These are phyloP conservation scores for Beauveria pseudobassiana DNA, from an alignment of 2,329 filamentous ascomycete genomes.

Conservation along the genomic window DNA sequence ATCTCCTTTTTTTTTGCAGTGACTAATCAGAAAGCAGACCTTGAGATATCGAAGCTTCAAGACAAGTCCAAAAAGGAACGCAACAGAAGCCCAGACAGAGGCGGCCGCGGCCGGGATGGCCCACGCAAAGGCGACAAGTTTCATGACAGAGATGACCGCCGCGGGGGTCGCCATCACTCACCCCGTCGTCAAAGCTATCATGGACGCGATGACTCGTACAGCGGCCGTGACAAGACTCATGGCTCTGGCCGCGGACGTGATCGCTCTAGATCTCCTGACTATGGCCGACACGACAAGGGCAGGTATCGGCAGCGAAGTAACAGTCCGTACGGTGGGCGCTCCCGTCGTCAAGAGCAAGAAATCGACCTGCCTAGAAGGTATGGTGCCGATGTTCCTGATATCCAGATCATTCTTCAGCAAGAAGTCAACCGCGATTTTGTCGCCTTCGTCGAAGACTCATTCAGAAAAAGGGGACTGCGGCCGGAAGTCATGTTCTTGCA, in stretches of 20 bases:
- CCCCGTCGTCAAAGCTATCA: conserved; percentile 50
- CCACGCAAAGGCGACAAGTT: conserved; percentile 30
- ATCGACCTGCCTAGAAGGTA: conserved; percentile 67
- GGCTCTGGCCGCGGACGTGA: conserved; percentile 42
- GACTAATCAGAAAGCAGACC: conserved; percentile 48
- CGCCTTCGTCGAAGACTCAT: conserved; percentile 70
- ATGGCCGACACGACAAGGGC: conserved; percentile 35
- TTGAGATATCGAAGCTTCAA: conserved; percentile 84
- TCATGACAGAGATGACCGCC: conserved; percentile 53
- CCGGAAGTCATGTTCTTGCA: conserved; percentile 75
- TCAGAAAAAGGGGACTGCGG: conserved; percentile 62
- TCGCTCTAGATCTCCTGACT: conserved; percentile 60
- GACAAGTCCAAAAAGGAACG: conserved; percentile 61
- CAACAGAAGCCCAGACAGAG: conserved; percentile 51
- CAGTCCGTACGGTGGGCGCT: conserved; percentile 47
- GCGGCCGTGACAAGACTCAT: conserved; percentile 38
- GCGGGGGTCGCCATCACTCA: conserved; percentile 52
- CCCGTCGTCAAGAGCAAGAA: conserved; percentile 42
- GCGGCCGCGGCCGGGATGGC: conserved; percentile 33
- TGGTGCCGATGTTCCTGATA: conserved; percentile 73
- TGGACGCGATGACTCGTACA: conserved; percentile 55
- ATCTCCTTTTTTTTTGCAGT: not conserved
- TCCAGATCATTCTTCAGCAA: conserved; percentile 78
- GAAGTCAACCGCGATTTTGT: conserved; percentile 75
- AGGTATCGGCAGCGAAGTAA: conserved; percentile 62